Evolutionary conservation across 139 green algal genomes (phyloP).

Genomic region (Nannochloris sp.): DNA sequence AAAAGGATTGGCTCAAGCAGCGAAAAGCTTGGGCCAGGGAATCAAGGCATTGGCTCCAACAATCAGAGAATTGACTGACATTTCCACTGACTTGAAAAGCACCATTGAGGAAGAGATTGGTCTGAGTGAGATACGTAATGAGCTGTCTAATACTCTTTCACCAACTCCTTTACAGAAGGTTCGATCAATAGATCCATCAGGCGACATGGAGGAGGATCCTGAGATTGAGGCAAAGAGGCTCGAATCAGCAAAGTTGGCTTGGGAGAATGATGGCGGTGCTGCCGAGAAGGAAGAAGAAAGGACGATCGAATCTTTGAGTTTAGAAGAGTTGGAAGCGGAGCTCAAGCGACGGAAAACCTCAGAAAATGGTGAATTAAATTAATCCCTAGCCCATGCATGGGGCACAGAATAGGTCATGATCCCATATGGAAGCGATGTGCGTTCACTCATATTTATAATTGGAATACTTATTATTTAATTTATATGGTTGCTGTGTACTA

Average conservation of each 20-base stretch:
- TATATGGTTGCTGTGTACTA: too few species aligned
- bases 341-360: slow-evolving; percentile 5
- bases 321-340: slow-evolving; percentile 7
- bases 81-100: slow-evolving; percentile 78
- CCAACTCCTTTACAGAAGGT: background rate
- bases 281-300: background rate
- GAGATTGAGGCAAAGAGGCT: slow-evolving; percentile 75
- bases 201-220: slow-evolving; percentile 30
- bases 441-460: too few species aligned
- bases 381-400: background rate
- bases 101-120: slow-evolving; percentile 92
- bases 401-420: too few species aligned
- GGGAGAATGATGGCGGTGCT: slow-evolving; percentile 34
- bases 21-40: slow-evolving; percentile 73
- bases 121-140: slow-evolving; percentile 78
- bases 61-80: slow-evolving; percentile 83
- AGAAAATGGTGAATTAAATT: background rate
- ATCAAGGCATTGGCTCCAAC: slow-evolving; percentile 85
- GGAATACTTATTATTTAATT: too few species aligned
- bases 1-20: slow-evolving; percentile 93
- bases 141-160: slow-evolving; percentile 19
- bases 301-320: background rate
- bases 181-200: background rate
- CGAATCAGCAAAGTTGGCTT: slow-evolving; percentile 63
- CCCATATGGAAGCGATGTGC: too few species aligned